Conservation (phyloP, 495 filamentous ascomycete species). For the Podospora comata region DNA sequence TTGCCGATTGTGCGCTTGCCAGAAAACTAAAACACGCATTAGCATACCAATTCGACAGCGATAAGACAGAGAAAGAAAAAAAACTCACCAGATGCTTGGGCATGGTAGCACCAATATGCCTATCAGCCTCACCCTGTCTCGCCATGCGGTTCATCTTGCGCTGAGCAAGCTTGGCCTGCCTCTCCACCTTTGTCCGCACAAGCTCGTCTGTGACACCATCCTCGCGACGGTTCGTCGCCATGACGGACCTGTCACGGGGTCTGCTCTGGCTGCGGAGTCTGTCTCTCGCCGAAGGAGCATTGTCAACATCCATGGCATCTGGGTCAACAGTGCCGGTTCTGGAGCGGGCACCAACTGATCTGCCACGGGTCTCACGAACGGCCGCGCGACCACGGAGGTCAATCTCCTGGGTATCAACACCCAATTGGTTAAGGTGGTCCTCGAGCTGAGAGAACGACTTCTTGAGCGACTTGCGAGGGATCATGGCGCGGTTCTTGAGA, state of each 20-base stretch:
- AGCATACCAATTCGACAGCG: slow-evolving; percentile 30
- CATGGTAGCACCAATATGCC: slow-evolving; percentile 76
- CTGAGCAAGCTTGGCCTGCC: slow-evolving; percentile 81
- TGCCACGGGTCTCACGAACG: slow-evolving; percentile 54
- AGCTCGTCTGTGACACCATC: slow-evolving; percentile 67
- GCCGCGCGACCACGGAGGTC: slow-evolving; percentile 64
- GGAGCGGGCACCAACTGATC: slow-evolving; percentile 47
- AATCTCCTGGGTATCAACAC: slow-evolving; percentile 75
- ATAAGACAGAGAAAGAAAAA: neutral
- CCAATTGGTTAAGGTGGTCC: slow-evolving; percentile 74
- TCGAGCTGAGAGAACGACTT: slow-evolving; percentile 80
- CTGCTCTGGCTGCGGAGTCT: slow-evolving; percentile 73
- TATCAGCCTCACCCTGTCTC: slow-evolving; percentile 91
- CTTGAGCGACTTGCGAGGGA: slow-evolving; percentile 75
- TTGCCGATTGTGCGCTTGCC: slow-evolving; percentile 57
- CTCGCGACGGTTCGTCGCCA: slow-evolving; percentile 69
- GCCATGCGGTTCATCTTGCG: slow-evolving; percentile 99
- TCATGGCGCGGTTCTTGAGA: slow-evolving; percentile 90
- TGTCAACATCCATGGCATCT: slow-evolving; percentile 86
- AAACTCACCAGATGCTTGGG: slow-evolving; percentile 86
- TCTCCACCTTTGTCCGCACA: slow-evolving; percentile 74
- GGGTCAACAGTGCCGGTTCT: slow-evolving; percentile 53
- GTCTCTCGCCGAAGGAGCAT: slow-evolving; percentile 48
- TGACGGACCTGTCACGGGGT: slow-evolving; percentile 63
- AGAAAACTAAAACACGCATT: slow-evolving; percentile 36